Evolutionary conservation across 108 stramenopile genomes (phyloP).

Genomic region (Heterococcus sp.): DNA sequence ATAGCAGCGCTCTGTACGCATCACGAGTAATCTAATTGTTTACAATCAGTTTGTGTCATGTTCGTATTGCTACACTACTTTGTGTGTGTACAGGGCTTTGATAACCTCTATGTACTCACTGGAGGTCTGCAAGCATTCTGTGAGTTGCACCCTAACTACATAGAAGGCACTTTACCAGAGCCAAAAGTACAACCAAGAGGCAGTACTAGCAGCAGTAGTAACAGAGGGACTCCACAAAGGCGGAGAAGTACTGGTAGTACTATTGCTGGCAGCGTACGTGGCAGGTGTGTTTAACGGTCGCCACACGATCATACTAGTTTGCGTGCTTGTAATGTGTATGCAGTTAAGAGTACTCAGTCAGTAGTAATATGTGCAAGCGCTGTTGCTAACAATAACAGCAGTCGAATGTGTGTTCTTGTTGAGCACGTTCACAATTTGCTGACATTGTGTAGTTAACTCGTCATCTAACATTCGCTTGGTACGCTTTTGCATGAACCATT

Average conservation of each 20-base stretch:
- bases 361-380: neutral
- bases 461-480: neutral
- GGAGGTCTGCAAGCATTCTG: conserved; percentile 39
- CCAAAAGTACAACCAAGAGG: too few species aligned
- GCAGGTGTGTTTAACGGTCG: neutral
- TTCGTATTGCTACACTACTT: neutral
- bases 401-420: neutral
- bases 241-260: neutral
- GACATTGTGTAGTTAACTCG: neutral
- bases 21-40: neutral
- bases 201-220: too few species aligned
- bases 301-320: neutral
- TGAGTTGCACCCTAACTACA: conserved; percentile 14
- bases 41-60: neutral
- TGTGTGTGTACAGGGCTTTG: conserved; percentile 32
- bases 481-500: too few species aligned
- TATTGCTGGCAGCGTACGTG: neutral
- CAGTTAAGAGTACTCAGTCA: neutral
- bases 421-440: neutral
- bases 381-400: neutral
- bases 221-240: neutral
- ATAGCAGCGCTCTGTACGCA: neutral
- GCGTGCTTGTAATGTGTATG: neutral
- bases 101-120: conserved; percentile 48
- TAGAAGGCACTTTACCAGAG: conserved; percentile 26